Evolutionary conservation across 176 grass and related monocot genomes (phyloP).

Genomic region (Musa itinerans): DNA sequence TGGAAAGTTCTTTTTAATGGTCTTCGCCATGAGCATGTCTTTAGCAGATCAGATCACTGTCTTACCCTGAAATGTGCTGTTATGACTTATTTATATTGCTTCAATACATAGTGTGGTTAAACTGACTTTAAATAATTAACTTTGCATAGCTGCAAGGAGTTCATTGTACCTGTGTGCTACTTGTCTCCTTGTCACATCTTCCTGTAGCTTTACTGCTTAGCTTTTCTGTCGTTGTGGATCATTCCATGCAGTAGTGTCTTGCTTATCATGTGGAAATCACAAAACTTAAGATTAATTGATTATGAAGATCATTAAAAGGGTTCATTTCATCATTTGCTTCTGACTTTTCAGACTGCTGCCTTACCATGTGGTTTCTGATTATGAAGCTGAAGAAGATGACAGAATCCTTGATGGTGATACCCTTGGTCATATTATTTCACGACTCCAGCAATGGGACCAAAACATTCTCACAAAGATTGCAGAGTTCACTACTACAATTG

Average conservation of each 20-base stretch:
- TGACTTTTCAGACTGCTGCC: constrained; percentile 58
- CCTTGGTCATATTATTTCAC: constrained; percentile 63
- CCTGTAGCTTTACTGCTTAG: background rate
- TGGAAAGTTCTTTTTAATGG: background rate
- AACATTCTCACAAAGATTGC: constrained; percentile 94
- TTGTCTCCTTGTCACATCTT: background rate
- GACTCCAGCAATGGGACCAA: constrained; percentile 96
- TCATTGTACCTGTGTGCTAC: background rate
- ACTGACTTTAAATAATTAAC: too few relatives aligned
- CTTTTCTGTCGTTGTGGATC: background rate
- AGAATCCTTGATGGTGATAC: constrained; percentile 69
- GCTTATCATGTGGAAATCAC: background rate
- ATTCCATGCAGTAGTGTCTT: background rate
- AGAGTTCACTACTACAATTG: constrained; percentile 83
- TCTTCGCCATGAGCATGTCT: background rate
- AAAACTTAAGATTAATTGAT: background rate
- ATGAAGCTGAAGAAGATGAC: constrained; percentile 98
- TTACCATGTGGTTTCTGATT: constrained; percentile 95
- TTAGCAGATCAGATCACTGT: background rate
- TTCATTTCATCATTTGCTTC: background rate
- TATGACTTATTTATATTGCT: background rate
- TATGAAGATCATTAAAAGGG: background rate
- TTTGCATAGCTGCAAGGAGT: too few relatives aligned
- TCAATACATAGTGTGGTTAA: background rate
- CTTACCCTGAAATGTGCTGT: background rate